A percentile compares a stretch with the other conserved stretches of the same genome.
Evolutionary conservation across 2,329 filamentous ascomycete genomes (phyloP).

Genomic region (Colletotrichum spaethianum): DNA sequence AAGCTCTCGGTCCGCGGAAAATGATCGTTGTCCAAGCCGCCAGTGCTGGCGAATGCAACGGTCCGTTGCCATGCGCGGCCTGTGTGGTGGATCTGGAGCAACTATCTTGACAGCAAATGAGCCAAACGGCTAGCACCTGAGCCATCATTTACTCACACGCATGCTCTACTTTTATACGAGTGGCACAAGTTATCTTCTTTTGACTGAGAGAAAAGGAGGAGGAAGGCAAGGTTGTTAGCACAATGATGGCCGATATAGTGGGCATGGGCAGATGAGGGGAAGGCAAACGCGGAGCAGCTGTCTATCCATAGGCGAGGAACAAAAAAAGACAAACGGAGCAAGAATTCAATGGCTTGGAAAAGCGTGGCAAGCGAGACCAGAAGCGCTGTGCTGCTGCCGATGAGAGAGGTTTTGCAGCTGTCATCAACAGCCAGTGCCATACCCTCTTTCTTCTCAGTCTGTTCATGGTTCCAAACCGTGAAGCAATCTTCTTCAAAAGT

Average conservation of each 20-base stretch:
- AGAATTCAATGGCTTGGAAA: not conserved
- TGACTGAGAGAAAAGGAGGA: not conserved
- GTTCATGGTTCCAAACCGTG: not conserved
- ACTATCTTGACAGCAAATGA: not conserved
- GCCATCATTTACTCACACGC: not conserved
- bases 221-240: not conserved
- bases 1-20: not conserved
- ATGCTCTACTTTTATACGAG: no score
- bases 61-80: not conserved
- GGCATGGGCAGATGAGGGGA: not conserved
- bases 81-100: not conserved
- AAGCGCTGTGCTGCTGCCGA: not conserved
- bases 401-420: not conserved
- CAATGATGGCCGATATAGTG: not conserved
- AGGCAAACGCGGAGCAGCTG: not conserved
- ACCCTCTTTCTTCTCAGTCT: not conserved
- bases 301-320: not conserved
- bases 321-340: not conserved
- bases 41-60: slow-evolving; percentile 2
- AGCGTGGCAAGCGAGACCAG: not conserved
- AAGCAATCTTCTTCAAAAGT: not conserved
- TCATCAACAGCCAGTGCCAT: not conserved
- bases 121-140: not conserved
- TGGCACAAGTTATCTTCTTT: not conserved
- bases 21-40: not conserved